Conservation (phyloP, 495 filamentous ascomycete species). For the Cercophora samala region DNA sequence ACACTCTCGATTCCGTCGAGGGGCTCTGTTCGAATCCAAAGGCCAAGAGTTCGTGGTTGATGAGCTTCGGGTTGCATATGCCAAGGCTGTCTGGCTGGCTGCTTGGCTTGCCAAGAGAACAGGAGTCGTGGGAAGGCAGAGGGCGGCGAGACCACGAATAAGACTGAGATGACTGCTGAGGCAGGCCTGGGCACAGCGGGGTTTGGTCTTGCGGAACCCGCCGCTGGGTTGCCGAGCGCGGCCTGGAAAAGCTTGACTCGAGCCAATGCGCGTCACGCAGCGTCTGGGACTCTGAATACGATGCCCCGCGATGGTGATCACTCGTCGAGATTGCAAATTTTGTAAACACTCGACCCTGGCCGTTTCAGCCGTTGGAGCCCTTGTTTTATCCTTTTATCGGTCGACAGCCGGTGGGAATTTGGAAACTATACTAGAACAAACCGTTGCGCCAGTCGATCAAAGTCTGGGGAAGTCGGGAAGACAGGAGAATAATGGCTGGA, state of each 20-base stretch:
- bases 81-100: slow-evolving; percentile 33
- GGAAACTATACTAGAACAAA: background rate
- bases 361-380: background rate
- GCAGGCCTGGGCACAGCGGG: slow-evolving; percentile 13
- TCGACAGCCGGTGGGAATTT: background rate
- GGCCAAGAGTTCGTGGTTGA: slow-evolving; percentile 36
- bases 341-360: background rate
- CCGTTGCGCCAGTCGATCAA: background rate
- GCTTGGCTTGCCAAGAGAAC: slow-evolving; percentile 36
- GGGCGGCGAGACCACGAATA: slow-evolving; percentile 10
- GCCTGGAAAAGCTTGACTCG: slow-evolving; percentile 23
- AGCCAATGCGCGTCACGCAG: slow-evolving; percentile 2
- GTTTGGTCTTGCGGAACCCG: slow-evolving; percentile 4
- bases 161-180: slow-evolving; percentile 6
- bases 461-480: background rate
- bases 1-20: background rate
- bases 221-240: slow-evolving; percentile 16
- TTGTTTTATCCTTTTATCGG: background rate
- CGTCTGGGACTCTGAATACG: background rate
- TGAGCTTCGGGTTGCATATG: slow-evolving; percentile 37
- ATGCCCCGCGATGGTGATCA: background rate
- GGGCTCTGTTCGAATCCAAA: slow-evolving; percentile 9
- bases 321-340: background rate
- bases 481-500: too few species aligned
- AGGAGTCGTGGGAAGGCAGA: slow-evolving; percentile 16